Evolutionary conservation across 2,329 filamentous ascomycete species (phyloP).

Genomic region (Ceratocystis albifundus): DNA sequence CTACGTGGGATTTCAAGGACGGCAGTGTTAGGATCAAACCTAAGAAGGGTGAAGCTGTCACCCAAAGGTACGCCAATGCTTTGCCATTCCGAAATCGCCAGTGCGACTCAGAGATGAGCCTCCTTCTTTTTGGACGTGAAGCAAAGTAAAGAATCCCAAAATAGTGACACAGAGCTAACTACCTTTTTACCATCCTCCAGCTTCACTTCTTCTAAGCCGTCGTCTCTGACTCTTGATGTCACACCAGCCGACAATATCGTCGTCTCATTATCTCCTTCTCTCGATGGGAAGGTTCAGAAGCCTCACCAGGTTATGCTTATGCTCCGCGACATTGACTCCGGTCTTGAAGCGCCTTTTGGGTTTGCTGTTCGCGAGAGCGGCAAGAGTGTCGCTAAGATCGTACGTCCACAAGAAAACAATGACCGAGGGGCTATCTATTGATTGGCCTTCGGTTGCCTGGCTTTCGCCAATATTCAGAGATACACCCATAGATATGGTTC

Average conservation of each 20-base stretch:
- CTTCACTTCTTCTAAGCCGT: slow-evolving; percentile 36
- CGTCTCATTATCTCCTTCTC: slow-evolving; percentile 67
- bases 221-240: slow-evolving; percentile 52
- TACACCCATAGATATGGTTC: slow-evolving; percentile 24
- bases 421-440: not conserved
- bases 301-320: slow-evolving; percentile 92
- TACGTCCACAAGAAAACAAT: slow-evolving; percentile 37
- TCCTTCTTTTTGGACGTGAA: no score
- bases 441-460: not conserved
- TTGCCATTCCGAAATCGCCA: no score
- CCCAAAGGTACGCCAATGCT: slow-evolving; percentile 50
- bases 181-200: slow-evolving; percentile 32
- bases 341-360: slow-evolving; percentile 77
- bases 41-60: slow-evolving; percentile 52
- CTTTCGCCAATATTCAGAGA: not conserved
- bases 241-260: slow-evolving; percentile 63
- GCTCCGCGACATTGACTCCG: slow-evolving; percentile 59
- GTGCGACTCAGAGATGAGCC: no score
- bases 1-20: slow-evolving; percentile 64
- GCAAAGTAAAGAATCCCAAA: not conserved
- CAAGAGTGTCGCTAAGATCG: slow-evolving; percentile 74
- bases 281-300: slow-evolving; percentile 64
- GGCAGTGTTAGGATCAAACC: slow-evolving; percentile 53
- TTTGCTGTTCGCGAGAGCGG: slow-evolving; percentile 76
- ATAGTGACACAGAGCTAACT: not conserved